phyloP scores from a whole-genome alignment of 306 rosid species.

The Cicer pinnatifidum region DNA sequence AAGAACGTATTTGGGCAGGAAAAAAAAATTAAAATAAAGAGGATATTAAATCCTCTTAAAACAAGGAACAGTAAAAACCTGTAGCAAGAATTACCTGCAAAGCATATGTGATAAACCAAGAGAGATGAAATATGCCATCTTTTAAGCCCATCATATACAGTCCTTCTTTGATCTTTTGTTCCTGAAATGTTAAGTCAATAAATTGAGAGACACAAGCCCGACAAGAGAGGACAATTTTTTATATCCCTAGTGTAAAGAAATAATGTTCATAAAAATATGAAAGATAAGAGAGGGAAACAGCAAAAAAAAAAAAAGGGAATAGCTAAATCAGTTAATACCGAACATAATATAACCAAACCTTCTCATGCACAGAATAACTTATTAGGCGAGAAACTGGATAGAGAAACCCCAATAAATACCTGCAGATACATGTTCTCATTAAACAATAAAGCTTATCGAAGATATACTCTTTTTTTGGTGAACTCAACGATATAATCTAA shows the following conservation, averaged over 20 bases:
- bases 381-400: conserved; percentile 90
- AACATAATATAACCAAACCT: conserved; percentile 60
- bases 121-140: conserved; percentile 86
- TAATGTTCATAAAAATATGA: conserved; percentile 2
- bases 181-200: conserved; percentile 60
- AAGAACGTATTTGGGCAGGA: neutral
- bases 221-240: conserved; percentile 27
- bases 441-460: conserved; percentile 41
- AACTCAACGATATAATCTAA: conserved; percentile 29
- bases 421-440: conserved; percentile 53
- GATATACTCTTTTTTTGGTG: conserved; percentile 4
- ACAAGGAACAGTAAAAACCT: neutral
- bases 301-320: neutral
- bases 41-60: neutral
- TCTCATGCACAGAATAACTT: conserved; percentile 87
- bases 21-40: neutral
- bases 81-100: conserved; percentile 66
- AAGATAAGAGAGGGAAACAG: neutral
- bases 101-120: conserved; percentile 92
- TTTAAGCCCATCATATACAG: conserved; percentile 98
- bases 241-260: conserved; percentile 22
- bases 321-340: conserved; percentile 43
- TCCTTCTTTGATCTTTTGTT: conserved; percentile 92
- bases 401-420: conserved; percentile 96
- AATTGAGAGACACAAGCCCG: conserved; percentile 43